Base-by-base conservation (phyloP, 352 stramenopile species). In the Phytopythium helicoides region DNA sequence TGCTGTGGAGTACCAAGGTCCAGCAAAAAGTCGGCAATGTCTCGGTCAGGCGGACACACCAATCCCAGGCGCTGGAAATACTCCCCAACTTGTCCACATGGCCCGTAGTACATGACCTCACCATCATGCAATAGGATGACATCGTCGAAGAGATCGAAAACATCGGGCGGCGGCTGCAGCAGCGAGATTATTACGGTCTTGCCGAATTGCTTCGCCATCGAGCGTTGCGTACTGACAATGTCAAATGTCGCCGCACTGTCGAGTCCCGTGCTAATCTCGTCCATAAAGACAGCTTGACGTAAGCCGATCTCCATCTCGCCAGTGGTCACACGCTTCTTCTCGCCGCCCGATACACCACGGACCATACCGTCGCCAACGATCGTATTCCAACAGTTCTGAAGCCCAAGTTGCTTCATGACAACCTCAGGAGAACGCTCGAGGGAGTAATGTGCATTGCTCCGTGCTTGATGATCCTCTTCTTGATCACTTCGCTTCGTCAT, bases 251-350 rank as follows among this genome's bases (percentile, higher is more conserved):
- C 61, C 10, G 69, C 69, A 12, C 44, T 60, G 47, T 79, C 69
- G 6, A 79, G 58, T 7, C 69, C 69, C 7, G 66, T 77, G 41
- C 41, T 66, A 48, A 77, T 69, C 45, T 77, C 59, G 38, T 94
- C 70, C 77, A 83, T 76, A 12, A 81, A 68, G 7, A 68, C 81
- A 47, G 90, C 61, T 26, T 69, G 75, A 18, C 75, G 68, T 14
- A 76, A 40, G 0, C 80, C 92, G 8, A 96, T 69, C 25, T 92
- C 49, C 59, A 95, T 89, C 40, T 86, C 86, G 19, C 76, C 83
- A 45, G 82, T 88, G 26, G 90, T 95, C 14, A 93, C 68, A 16
- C 89, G 70, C 56, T 95, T 96, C 54, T 76, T 81, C 62, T 97
- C 88, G 18, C 88, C 88, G 37, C 87, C 88, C 9, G 64, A 87